Evolutionary conservation across 2,329 filamentous ascomycete genomes (phyloP), one percentile per base, ranked within the genome.

Genomic region (Fusarium burgessii): DNA sequence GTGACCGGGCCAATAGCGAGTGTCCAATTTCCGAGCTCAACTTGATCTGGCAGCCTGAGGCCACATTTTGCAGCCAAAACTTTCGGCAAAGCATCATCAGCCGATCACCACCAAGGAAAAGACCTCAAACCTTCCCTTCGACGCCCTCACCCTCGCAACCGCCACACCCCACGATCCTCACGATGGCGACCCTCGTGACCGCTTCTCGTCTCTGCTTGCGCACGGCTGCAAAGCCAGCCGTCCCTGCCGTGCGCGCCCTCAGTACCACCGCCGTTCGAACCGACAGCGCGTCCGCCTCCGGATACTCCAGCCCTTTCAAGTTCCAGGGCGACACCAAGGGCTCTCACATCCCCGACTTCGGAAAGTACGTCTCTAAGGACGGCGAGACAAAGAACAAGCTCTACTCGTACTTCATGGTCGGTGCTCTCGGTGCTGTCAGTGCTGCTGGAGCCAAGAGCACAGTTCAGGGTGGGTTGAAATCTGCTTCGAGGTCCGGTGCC

Each of bases 371-470:
- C 84, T 91, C 89, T 83, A 91, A 90, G 81, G 85, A 86, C 74
- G 84, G 85, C 76, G 87, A 91, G 82, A 88, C 85, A 75, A 87
- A 87, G 79, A 97, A 97, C 85, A 92, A 95, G 87, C 86, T 97
- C 76, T 96, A 97, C 83, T 91, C 91, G 79, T 99, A 99, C 89
- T 98, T 99, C 86, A 97, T 98, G 93, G 96, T 97, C 75, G 96
- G 96, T 78, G 91, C 93, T 61, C 92, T 99, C 88, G 96, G 96
- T 81, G 92, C 96, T 79, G 88, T 98, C 81, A 91, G 92, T 73
- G 95, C 95, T 64, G 92, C 96, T 75, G 95, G 95, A 80, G 96
- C 95, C 81, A 99, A 99, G 92, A 94, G 93, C 78, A 98, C 96
- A 74, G 94, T 99, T 76, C 94, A 98, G 89, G 95, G 96, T 99